A percentile compares a stretch with the other conserved stretches of the same genome.
Conservation (phyloP, 2,329 filamentous ascomycete species). For the Aspergillus pseudonomiae region DNA sequence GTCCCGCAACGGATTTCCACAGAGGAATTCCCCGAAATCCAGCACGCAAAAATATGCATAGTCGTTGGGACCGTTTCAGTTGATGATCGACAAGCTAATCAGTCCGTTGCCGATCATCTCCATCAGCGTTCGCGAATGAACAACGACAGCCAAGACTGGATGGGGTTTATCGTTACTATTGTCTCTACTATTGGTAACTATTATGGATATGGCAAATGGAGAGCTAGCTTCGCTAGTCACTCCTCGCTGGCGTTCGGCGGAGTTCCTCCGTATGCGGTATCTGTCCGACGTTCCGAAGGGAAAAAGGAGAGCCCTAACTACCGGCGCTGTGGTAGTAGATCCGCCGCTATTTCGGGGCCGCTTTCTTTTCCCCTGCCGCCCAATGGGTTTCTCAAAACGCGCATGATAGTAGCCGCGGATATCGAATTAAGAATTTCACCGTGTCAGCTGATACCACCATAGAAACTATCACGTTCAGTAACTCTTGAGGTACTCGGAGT, state of each 20-base stretch:
- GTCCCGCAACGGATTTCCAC: neutral
- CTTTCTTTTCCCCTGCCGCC: neutral
- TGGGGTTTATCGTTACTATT: neutral
- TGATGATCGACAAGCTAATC: constrained; percentile 4
- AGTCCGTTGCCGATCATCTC: neutral
- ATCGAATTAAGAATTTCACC: neutral
- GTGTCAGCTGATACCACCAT: neutral
- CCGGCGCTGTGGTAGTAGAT: neutral
- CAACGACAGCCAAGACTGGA: neutral
- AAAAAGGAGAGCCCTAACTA: neutral
- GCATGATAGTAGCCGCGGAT: neutral
- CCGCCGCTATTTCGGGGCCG: neutral
- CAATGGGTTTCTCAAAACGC: neutral
- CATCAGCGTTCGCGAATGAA: neutral
- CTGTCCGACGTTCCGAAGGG: neutral
- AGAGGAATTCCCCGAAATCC: neutral
- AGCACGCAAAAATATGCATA: neutral
- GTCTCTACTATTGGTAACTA: neutral
- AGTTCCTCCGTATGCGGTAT: neutral
- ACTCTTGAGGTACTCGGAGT: neutral
- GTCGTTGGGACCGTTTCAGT: neutral
- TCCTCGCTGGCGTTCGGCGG: neutral
- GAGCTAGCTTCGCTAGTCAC: neutral
- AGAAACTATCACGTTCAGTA: neutral
- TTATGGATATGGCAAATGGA: neutral